Percentiles rank a stretch among this genome's conserved stretches.
These are phyloP conservation scores for Spergularia marina DNA, from an alignment of 148 eudicot genomes.

Conservation along the genomic window DNA sequence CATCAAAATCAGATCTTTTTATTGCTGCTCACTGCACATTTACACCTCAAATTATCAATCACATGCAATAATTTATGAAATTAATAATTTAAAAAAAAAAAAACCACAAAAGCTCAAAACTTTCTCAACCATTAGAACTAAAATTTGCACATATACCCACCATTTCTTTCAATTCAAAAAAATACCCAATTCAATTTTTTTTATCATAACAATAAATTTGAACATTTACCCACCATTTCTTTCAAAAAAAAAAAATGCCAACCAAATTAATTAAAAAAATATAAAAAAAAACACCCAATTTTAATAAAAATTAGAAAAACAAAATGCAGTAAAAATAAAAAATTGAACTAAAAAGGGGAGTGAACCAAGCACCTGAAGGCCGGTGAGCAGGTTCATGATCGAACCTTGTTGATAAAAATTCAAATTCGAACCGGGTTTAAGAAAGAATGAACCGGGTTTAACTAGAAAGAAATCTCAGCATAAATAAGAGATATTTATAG, in stretches of 20 bases:
- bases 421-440: conserved; percentile 9
- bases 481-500: neutral
- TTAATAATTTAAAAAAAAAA: neutral
- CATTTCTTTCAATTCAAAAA: too few species aligned
- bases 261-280: neutral
- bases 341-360: neutral
- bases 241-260: too few species aligned
- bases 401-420: neutral
- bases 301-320: neutral
- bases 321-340: neutral
- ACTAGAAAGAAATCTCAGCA: neutral
- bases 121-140: neutral
- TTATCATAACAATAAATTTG: too few species aligned
- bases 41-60: neutral
- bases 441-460: conserved; percentile 11
- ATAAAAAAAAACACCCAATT: neutral
- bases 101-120: neutral
- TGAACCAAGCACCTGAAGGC: neutral
- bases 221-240: too few species aligned
- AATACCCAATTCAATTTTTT: neutral
- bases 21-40: conserved; percentile 10
- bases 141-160: too few species aligned
- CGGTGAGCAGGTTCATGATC: neutral
- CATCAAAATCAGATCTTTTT: conserved; percentile 26
- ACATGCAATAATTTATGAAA: neutral